Evolutionary conservation across 2,329 filamentous ascomycete genomes (phyloP).

Genomic region (Kalaharituber pfeilii): DNA sequence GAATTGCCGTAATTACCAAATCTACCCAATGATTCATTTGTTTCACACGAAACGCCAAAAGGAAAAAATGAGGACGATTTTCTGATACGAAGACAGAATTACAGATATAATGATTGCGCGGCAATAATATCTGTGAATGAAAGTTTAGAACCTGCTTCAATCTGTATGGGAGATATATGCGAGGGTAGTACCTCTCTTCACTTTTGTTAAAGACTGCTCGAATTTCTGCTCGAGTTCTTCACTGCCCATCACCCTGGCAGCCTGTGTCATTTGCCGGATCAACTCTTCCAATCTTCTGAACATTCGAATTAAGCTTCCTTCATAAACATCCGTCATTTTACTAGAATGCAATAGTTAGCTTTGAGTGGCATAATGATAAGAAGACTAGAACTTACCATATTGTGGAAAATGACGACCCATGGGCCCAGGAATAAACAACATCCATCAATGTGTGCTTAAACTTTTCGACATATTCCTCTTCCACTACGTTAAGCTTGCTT

Average conservation of each 20-base stretch:
- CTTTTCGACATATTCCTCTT: constrained; percentile 63
- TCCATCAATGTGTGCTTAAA: constrained; percentile 97
- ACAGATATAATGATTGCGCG: constrained; percentile 82
- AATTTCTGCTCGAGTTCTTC: constrained; percentile 88
- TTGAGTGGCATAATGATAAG: constrained; percentile 20
- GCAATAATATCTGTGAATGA: constrained; percentile 58
- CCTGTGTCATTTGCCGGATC: constrained; percentile 85
- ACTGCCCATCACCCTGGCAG: constrained; percentile 93
- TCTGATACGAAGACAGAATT: too few species aligned
- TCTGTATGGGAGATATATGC: too few species aligned
- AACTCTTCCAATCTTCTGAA: constrained; percentile 93
- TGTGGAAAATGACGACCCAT: constrained; percentile 74
- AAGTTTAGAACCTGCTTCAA: constrained; percentile 2
- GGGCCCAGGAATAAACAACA: constrained; percentile 80
- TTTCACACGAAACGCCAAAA: too few species aligned
- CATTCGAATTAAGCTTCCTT: constrained; percentile 86
- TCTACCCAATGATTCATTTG: too few species aligned
- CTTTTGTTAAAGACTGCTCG: constrained; percentile 65
- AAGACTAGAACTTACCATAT: constrained; percentile 57
- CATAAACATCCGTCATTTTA: constrained; percentile 98
- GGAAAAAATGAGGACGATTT: too few species aligned
- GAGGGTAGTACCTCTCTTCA: constrained; percentile 43
- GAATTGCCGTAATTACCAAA: too few species aligned
- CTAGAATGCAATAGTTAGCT: too few species aligned
- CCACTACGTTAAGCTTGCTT: constrained; percentile 84